Evolutionary conservation across 78 protist species (phyloP).

Genomic region (Dictyostelium brefeldianum): DNA sequence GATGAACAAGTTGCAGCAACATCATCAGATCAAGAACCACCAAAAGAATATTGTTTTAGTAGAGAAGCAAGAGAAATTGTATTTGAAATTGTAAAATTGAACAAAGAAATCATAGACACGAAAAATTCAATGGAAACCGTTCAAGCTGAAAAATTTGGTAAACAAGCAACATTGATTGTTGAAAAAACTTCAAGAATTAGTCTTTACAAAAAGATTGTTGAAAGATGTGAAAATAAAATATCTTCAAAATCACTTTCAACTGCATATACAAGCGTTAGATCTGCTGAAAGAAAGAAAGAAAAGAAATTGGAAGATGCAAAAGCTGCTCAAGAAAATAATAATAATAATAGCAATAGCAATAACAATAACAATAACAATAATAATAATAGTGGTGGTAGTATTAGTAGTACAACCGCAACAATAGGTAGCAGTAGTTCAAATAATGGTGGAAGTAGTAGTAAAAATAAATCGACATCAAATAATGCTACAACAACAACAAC

Average conservation of each 20-base stretch:
- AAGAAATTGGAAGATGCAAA: constrained; percentile 3
- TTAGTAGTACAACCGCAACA: not conserved
- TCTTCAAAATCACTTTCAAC: constrained; percentile 24
- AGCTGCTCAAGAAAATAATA: constrained; percentile 7
- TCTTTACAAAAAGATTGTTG: constrained; percentile 53
- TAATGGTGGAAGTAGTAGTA: not conserved
- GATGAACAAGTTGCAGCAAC: not conserved
- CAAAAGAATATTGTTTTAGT: not conserved
- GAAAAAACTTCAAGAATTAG: constrained; percentile 44
- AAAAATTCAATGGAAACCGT: not conserved
- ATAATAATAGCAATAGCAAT: not conserved
- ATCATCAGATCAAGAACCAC: not conserved
- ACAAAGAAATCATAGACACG: constrained; percentile 53
- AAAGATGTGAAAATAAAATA: not conserved
- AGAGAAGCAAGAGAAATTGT: constrained; percentile 7
- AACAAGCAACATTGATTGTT: not conserved
- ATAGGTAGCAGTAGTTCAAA: not conserved
- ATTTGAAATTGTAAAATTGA: constrained; percentile 13
- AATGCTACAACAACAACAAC: no score
- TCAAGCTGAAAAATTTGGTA: not conserved
- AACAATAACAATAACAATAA: not conserved
- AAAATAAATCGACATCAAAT: no score
- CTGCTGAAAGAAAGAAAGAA: constrained; percentile 37
- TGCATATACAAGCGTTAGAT: constrained; percentile 34
- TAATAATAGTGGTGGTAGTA: not conserved